phyloP scores from a whole-genome alignment of 2,329 filamentous ascomycete species.

The Dactylonectria estremocensis region DNA sequence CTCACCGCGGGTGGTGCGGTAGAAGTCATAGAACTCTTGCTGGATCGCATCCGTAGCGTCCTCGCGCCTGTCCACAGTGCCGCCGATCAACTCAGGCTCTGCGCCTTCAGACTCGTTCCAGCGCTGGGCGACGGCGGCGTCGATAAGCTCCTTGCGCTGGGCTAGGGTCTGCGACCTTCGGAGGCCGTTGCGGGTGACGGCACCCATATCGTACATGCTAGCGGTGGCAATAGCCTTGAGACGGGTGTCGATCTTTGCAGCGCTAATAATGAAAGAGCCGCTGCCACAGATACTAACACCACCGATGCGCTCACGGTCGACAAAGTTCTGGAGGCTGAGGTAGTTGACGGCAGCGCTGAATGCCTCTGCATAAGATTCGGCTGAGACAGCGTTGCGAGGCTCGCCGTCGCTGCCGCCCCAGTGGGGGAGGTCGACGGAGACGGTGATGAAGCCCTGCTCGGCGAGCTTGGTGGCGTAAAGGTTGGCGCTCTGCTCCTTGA shows the following conservation, averaged over 20 bases:
- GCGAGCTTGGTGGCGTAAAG: constrained; percentile 48
- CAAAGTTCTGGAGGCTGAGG: constrained; percentile 40
- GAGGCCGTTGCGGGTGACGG: not conserved
- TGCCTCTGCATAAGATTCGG: constrained; percentile 48
- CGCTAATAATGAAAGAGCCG: constrained; percentile 52
- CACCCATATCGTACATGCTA: constrained; percentile 24
- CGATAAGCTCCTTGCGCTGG: not conserved
- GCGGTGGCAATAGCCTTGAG: constrained; percentile 40
- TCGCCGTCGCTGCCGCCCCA: constrained; percentile 13
- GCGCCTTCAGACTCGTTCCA: no score
- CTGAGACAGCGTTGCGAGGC: constrained; percentile 41
- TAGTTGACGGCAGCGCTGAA: constrained; percentile 53
- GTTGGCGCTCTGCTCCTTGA: constrained; percentile 52
- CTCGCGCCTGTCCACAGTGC: no score
- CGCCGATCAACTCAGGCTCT: no score
- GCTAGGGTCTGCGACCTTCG: not conserved
- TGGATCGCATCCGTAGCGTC: not conserved
- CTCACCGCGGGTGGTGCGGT: constrained; percentile 28
- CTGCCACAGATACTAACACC: constrained; percentile 51
- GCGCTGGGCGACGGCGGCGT: not conserved
- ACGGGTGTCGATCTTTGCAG: constrained; percentile 53
- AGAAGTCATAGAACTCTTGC: constrained; percentile 31
- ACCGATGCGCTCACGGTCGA: constrained; percentile 50
- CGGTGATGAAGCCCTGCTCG: constrained; percentile 9
- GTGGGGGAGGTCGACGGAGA: constrained; percentile 3